phyloP scores from a whole-genome alignment of 169 alveolate species.

The Babesia sp. region DNA sequence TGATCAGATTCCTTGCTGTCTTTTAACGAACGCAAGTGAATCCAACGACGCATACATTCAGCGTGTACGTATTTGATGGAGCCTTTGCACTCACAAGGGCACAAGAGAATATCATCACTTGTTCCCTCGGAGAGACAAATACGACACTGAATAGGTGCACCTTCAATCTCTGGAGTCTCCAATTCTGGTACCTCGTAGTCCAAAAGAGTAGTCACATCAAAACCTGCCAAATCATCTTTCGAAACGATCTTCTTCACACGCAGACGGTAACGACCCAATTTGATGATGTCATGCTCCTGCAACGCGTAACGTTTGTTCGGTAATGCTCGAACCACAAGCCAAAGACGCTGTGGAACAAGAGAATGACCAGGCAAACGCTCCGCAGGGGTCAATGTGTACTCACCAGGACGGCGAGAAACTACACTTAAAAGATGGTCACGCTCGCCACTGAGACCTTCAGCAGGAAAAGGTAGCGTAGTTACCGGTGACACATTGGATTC shows the following conservation, averaged over 20 bases:
- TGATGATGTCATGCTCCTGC: constrained; percentile 90
- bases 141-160: constrained; percentile 83
- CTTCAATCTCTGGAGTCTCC: constrained; percentile 24
- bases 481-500: constrained; percentile 43
- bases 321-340: constrained; percentile 88
- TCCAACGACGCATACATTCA: constrained; percentile 93
- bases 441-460: constrained; percentile 13
- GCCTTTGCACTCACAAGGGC: constrained; percentile 92
- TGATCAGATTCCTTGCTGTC: constrained; percentile 72
- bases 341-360: constrained; percentile 81
- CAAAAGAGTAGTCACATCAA: constrained; percentile 14
- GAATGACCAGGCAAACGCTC: constrained; percentile 57
- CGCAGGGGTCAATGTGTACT: constrained; percentile 75
- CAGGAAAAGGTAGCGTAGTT: constrained; percentile 2
- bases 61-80: constrained; percentile 92
- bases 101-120: constrained; percentile 82
- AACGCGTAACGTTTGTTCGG: constrained; percentile 81
- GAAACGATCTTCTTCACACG: constrained; percentile 85
- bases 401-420: constrained; percentile 24
- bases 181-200: constrained; percentile 46
- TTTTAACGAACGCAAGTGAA: constrained; percentile 80
- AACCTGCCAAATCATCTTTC: constrained; percentile 29
- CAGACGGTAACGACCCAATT: constrained; percentile 90
- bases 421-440: constrained; percentile 58
- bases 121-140: constrained; percentile 91